Conservation (phyloP, 495 filamentous ascomycete species). For the Aspergillus diversus region DNA sequence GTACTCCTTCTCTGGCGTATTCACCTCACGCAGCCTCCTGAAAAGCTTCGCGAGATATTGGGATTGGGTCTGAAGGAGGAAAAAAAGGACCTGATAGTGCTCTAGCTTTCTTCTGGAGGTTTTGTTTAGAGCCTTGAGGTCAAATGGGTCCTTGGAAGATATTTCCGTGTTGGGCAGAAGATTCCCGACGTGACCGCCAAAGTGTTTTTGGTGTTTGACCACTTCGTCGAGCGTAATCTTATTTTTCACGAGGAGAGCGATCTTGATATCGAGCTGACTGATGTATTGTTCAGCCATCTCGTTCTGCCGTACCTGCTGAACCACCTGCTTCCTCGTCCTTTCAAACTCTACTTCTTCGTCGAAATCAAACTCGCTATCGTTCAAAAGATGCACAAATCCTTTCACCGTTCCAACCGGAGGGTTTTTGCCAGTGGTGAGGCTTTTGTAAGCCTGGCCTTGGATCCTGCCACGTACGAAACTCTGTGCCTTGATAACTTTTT, state of each 20-base stretch:
- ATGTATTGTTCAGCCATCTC: constrained; percentile 98
- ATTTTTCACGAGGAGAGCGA: constrained; percentile 96
- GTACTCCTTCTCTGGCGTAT: constrained; percentile 86
- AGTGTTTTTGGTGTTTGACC: constrained; percentile 94
- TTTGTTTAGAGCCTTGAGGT: constrained; percentile 96
- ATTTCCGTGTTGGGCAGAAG: constrained; percentile 86
- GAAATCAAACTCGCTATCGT: constrained; percentile 98
- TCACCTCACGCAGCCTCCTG: constrained; percentile 78
- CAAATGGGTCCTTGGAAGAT: constrained; percentile 87
- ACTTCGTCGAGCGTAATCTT: constrained; percentile 99
- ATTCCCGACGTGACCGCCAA: constrained; percentile 87
- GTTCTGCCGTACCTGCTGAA: constrained; percentile 95
- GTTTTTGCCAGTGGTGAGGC: constrained; percentile 93
- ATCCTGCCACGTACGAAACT: constrained; percentile 92
- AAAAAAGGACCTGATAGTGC: constrained; percentile 97
- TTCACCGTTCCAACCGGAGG: constrained; percentile 95
- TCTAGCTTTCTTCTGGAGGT: constrained; percentile 92
- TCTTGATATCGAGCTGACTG: constrained; percentile 97
- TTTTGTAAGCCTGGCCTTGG: constrained; percentile 97
- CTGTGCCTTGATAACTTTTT: constrained; percentile 97
- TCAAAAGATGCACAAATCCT: constrained; percentile 95
- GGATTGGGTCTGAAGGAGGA: constrained; percentile 94
- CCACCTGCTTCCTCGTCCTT: constrained; percentile 86
- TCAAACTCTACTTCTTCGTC: constrained; percentile 98
- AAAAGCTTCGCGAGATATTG: constrained; percentile 92